Conservation (phyloP, 768 basidiomycete species). For the Leccinellum albellum region DNA sequence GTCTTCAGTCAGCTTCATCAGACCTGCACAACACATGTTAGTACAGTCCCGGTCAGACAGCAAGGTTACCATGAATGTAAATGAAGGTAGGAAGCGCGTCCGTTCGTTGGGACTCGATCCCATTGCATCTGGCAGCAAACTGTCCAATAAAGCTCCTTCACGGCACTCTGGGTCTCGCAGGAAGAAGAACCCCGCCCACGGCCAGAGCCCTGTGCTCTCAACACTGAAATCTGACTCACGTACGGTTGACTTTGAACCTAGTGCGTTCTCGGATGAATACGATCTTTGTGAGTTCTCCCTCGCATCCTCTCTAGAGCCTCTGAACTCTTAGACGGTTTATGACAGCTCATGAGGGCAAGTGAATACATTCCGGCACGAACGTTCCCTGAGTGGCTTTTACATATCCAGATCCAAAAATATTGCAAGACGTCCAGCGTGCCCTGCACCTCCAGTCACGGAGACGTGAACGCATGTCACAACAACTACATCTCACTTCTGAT, state of each 20-base stretch:
- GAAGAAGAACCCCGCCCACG: conserved; percentile 16
- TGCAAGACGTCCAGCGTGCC: conserved; percentile 78
- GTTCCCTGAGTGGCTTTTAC: conserved; percentile 11
- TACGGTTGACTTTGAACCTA: conserved; percentile 35
- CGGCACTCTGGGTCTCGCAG: conserved; percentile 18
- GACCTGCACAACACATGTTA: conserved; percentile 14
- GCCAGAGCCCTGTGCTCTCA: conserved; percentile 13
- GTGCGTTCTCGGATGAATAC: conserved; percentile 69
- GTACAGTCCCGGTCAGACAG: conserved; percentile 13
- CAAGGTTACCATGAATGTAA: conserved; percentile 3
- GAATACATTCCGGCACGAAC: conserved; percentile 2
- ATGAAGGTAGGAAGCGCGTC: conserved; percentile 19
- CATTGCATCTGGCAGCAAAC: conserved; percentile 8
- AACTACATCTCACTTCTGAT: conserved; percentile 12
- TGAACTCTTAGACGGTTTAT: conserved; percentile 7
- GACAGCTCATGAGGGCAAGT: conserved; percentile 72
- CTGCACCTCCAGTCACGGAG: conserved; percentile 69
- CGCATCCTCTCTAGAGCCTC: conserved; percentile 1
- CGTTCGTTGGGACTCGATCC: conserved; percentile 21
- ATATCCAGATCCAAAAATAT: conserved; percentile 64
- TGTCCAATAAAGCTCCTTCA: conserved; percentile 14
- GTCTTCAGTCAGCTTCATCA: conserved; percentile 24
- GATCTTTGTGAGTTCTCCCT: conserved; percentile 58
- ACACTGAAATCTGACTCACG: conserved; percentile 26
- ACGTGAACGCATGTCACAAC: conserved; percentile 52